phyloP scores from a whole-genome alignment of 2,329 filamentous ascomycete species.

The Beauveria sp. region DNA sequence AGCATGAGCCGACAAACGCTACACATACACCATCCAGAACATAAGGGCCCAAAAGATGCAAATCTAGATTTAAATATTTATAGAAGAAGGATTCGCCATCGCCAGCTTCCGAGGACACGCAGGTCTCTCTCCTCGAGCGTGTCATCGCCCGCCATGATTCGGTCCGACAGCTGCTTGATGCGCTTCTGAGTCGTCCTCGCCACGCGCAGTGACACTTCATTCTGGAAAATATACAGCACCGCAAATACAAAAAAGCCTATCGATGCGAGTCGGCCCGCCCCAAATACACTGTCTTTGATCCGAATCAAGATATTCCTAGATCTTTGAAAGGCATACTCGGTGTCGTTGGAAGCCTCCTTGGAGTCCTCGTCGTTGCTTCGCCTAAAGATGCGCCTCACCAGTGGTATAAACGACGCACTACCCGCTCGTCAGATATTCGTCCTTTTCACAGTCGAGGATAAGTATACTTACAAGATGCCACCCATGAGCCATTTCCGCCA shows the following conservation, averaged over 20 bases:
- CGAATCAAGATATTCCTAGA: constrained; percentile 43
- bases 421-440: not conserved
- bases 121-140: constrained; percentile 41
- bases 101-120: constrained; percentile 44
- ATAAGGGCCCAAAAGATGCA: not conserved
- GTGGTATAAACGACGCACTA: constrained; percentile 44
- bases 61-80: constrained; percentile 26
- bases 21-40: not conserved
- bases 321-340: constrained; percentile 48
- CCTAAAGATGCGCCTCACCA: constrained; percentile 44
- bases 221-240: constrained; percentile 50
- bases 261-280: constrained; percentile 38
- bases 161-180: constrained; percentile 37
- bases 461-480: constrained; percentile 38
- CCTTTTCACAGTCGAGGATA: not conserved
- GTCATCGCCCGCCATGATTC: constrained; percentile 40
- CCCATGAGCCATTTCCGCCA: constrained; percentile 48
- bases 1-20: not conserved
- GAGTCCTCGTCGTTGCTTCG: constrained; percentile 31
- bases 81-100: constrained; percentile 45
- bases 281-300: constrained; percentile 37
- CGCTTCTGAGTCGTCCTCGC: constrained; percentile 44
- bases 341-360: constrained; percentile 37
- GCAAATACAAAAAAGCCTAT: constrained; percentile 48
- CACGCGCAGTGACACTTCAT: constrained; percentile 49